Base-by-base conservation (phyloP, 306 rosid genomes). In the Betula pendula region DNA sequence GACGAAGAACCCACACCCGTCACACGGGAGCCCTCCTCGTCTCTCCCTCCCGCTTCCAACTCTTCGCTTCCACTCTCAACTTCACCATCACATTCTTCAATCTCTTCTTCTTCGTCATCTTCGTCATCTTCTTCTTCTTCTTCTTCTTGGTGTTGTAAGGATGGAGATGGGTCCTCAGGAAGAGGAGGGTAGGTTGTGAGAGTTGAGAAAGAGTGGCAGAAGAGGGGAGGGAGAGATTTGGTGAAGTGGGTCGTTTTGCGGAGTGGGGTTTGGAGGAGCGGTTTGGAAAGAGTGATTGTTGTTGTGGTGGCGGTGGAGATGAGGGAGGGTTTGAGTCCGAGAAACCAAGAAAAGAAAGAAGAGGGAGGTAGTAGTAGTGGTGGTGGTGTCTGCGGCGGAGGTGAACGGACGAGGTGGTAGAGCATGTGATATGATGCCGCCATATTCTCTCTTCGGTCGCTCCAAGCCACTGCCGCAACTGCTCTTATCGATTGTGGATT, bases 271-370 rank as follows among this genome's bases (percentile, higher is more conserved):
- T 66, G 78, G 13, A 19, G 67, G 77, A 42, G 59, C 53, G 49
- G 60, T 14, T 66, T 49, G 38, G 72, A 51, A 4, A 80, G 63
- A 43, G 48, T 19, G 77, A 22, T 8, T n/a, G 22, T 16, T 4
- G 56, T 6, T 12, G 68, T 10, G 2, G 35, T 66, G 44, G 83
- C 2, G 75, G 89, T 76, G 53, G 81, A 40, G 55, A 83, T 7
- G 47, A 77, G 29, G 22, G 77, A 77, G 49, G 97, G 91, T 77
- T 79, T 88, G 20, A 82, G 89, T 79, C 77, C 87, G 29, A 82
- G 81, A 33, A 86, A 40, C 27, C 43, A 25, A 2, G 91, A 74
- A 60, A 74, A 33, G 24, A 80, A 40, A 14, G 83, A 84, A 22
- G 72, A 70, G 16, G 90, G 20, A 4, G 82, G 59, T 19, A 85